phyloP scores from a whole-genome alignment of 1,284 basidiomycete species.

The Prillingera fragicola region DNA sequence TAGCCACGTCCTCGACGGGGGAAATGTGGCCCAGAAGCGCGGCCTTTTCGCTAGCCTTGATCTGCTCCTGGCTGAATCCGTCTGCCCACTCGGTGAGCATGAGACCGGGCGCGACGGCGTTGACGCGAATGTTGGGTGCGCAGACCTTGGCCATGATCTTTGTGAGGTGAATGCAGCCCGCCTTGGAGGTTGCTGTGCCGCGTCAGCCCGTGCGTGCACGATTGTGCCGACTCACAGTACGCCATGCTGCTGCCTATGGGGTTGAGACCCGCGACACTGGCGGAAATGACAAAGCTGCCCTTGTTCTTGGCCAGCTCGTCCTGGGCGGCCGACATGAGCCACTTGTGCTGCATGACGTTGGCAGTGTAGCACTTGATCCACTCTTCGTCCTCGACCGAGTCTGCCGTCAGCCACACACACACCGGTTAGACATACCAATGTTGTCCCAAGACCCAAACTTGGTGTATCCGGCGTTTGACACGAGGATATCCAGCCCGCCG shows the following conservation, averaged over 20 bases:
- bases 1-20: too few species aligned
- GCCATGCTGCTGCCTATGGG: conserved; percentile 25
- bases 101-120: too few species aligned
- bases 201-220: too few species aligned
- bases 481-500: conserved; percentile 24
- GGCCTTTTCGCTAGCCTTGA: too few species aligned
- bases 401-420: conserved; percentile 5
- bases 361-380: conserved; percentile 22
- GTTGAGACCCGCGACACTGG: conserved; percentile 18
- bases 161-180: too few species aligned
- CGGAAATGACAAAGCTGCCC: conserved; percentile 21
- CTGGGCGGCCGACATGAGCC: conserved; percentile 22
- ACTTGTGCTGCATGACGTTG: conserved; percentile 24
- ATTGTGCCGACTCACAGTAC: too few species aligned
- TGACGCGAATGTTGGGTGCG: too few species aligned
- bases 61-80: too few species aligned
- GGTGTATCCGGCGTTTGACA: conserved; percentile 25
- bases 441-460: conserved; percentile 20
- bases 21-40: too few species aligned
- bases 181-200: too few species aligned
- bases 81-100: too few species aligned
- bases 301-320: conserved; percentile 18
- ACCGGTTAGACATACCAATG: conserved; percentile 15
- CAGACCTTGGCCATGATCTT: too few species aligned
- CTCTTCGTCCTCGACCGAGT: conserved; percentile 18